Base-by-base conservation (phyloP, 2,329 filamentous ascomycete genomes). In the Aspergillus sp. region DNA sequence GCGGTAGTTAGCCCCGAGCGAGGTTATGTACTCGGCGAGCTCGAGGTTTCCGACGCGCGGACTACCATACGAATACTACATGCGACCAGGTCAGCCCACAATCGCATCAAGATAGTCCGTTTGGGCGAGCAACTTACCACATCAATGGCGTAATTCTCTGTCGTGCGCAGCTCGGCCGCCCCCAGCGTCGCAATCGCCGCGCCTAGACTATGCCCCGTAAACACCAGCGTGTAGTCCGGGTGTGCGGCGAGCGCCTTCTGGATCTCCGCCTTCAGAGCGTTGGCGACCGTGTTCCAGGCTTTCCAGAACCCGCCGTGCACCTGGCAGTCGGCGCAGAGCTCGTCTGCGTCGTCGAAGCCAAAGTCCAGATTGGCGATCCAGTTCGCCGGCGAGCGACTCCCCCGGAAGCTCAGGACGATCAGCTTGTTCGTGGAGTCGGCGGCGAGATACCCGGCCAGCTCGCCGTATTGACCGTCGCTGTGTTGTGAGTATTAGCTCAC, bases 141-240 rank as follows among this genome's bases (percentile, higher is more conserved):
- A n/a, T 74, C 70, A 25, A 76, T 63, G 0, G 56, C 57, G 21
- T 69, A 70, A 3, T 77, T 76, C 2, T 64, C 63, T 40, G 71
- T 42, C 6, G 40, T 72, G 9, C 78, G 69, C 38, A 82, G 58
- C 0, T 72, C 73, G 2, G 72, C 74, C 0, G 77, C 76, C 1
- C 74, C 78, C 5, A 82, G 57, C 2, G 67, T 71, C 2, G 78
- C 79, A n/a, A 82, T 57, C 1, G 80, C 80, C 43, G 68, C 80
- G 3, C 80, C 80, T 4, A 81, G 72, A 50, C 74, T 78, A 59
- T 82, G 80, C 1, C 80, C 80, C 0, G 77, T 79, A 3, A 76
- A 56, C 0, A 79, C 68, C 43, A 82, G 57, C 23, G 65, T 69
- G 62, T 74, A 80, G 19, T 55, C 61, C 0, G 78, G 71, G 58